Percentiles rank a stretch among this genome's conserved stretches.
Conservation (phyloP, 2,329 filamentous ascomycete species). For the Penicillium sp. region DNA sequence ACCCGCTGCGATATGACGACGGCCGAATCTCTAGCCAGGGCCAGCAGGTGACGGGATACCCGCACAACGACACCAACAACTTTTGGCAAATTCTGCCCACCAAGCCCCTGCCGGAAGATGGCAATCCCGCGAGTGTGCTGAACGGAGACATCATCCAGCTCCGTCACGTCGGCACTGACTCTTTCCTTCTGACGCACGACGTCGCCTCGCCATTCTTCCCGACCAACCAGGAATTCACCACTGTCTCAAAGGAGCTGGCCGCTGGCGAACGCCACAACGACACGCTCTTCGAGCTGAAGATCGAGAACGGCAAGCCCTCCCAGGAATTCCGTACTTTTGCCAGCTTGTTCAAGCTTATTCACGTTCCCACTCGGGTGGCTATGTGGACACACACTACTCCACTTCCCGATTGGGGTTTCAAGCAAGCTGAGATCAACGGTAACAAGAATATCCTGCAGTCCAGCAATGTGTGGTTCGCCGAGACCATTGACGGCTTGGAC, state of each 20-base stretch:
- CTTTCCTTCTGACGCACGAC: constrained; percentile 86
- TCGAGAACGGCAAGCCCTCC: constrained; percentile 77
- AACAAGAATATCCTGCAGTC: constrained; percentile 91
- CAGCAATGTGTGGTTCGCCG: constrained; percentile 92
- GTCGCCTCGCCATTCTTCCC: constrained; percentile 95
- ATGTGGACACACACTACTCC: constrained; percentile 98
- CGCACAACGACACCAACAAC: constrained; percentile 98
- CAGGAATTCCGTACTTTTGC: constrained; percentile 89
- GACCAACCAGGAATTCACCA: constrained; percentile 98
- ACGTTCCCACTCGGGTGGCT: constrained; percentile 90
- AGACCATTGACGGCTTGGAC: constrained; percentile 80
- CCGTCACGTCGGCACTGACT: constrained; percentile 81
- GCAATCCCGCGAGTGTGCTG: constrained; percentile 64
- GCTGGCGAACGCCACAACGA: constrained; percentile 75
- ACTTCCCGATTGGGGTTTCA: constrained; percentile 95
- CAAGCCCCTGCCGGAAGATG: constrained; percentile 51
- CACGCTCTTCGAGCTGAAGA: constrained; percentile 86
- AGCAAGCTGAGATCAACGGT: constrained; percentile 98
- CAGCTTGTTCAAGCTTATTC: constrained; percentile 92
- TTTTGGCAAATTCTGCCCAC: constrained; percentile 88
- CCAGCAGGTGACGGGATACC: constrained; percentile 97
- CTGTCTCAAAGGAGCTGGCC: constrained; percentile 69
- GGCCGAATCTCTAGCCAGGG: constrained; percentile 96
- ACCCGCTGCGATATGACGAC: constrained; percentile 94
- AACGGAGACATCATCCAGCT: constrained; percentile 86